phyloP scores from a whole-genome alignment of 306 rosid genomes.

The Prunus salicina region DNA sequence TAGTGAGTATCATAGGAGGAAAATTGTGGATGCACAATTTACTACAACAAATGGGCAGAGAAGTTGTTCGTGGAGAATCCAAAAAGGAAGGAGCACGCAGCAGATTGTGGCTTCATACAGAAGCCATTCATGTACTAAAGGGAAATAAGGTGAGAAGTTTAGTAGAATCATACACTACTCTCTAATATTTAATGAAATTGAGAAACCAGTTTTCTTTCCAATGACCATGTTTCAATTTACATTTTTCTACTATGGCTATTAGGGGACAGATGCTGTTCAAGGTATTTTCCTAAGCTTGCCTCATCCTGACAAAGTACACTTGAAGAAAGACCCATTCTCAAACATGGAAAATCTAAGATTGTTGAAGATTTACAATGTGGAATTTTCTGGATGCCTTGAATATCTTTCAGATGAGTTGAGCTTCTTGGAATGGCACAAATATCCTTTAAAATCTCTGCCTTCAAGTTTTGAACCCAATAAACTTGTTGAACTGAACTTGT shows the following conservation, averaged over 20 bases:
- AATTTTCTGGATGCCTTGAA: not conserved
- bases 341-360: not conserved
- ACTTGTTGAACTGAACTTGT: not conserved
- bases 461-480: not conserved
- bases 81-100: constrained; percentile 25
- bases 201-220: too few relatives aligned
- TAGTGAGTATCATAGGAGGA: constrained; percentile 1
- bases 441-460: not conserved
- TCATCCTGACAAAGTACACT: not conserved
- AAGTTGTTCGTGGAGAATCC: constrained; percentile 23
- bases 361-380: not conserved
- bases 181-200: too few relatives aligned
- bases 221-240: too few relatives aligned
- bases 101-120: constrained; percentile 24
- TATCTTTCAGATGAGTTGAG: not conserved
- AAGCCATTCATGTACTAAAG: constrained; percentile 12
- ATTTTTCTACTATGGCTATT: not conserved
- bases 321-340: not conserved
- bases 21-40: constrained; percentile 32
- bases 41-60: constrained; percentile 28
- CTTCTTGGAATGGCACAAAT: not conserved
- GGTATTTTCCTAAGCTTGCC: not conserved
- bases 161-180: too few relatives aligned
- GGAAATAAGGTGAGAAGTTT: not conserved
- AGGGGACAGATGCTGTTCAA: constrained; percentile 6